Evolutionary conservation across 345 rosid genomes (phyloP), one percentile per base, ranked within the genome.

Genomic region (Moricandia arvensis): DNA sequence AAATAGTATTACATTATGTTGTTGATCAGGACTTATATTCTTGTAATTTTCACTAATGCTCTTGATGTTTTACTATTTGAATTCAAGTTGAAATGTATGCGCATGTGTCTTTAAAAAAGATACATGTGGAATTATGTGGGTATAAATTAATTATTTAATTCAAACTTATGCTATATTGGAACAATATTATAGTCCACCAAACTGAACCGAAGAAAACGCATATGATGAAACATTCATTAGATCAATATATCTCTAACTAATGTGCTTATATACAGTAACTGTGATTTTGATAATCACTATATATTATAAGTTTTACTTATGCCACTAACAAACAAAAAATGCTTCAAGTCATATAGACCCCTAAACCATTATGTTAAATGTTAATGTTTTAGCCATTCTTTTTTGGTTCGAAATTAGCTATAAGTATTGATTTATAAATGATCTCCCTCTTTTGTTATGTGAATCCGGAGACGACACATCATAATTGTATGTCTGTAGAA

Each of bases 221-320:
- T 65, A 55, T 66, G 67, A 66, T 31, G 47, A 64, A 66, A 43
- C 59, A 66, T 58, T 58, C 47, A 30, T 58, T 13, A 43, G 26
- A 63, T 45, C 73, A 75, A 64, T 38, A 33, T 26, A 15, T 33
- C 11, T 53, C 27, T 63, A 33, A 53, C 38, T 35, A 63, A 21
- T 33, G 53, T 63, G 15, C 5, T 11, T 13, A 11, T 12, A 34
- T 51, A 15, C 29, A 34, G 4, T 29, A 63, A 0, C 12, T 51
- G 33, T 47, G 31, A 17, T 33, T 49, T 31, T 16, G 16, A 10
- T 34, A 21, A 26, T 15, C 15, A 64, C 54, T 8, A 63, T 27
- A 63, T 33, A n/a, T 18, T 35, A 30, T 16, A 15, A 62, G 12
- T 33, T 58, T 27, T 27, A 58, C 17, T 0, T 17, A 12, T 58